Evolutionary conservation across 208 protist species (phyloP).

Genomic region (Leishmania martiniquensis): DNA sequence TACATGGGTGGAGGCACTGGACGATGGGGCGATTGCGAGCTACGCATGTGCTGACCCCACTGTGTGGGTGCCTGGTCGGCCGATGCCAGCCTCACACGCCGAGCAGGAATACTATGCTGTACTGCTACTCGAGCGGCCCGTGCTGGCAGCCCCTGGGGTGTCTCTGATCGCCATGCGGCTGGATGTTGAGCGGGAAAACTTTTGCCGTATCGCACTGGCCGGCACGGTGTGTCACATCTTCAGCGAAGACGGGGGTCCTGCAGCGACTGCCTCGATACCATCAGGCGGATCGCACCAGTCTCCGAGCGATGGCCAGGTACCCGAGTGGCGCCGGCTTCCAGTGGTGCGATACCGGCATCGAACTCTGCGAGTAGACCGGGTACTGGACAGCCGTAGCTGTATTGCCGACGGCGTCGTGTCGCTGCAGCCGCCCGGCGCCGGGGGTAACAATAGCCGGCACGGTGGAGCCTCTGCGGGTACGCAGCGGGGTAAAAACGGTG

Average conservation of each 20-base stretch:
- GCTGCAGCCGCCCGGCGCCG: background rate
- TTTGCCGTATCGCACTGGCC: constrained; percentile 77
- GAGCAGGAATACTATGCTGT: constrained; percentile 58
- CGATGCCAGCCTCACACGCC: constrained; percentile 22
- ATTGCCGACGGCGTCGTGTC: constrained; percentile 73
- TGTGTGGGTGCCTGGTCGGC: constrained; percentile 20
- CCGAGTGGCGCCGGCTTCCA: constrained; percentile 54
- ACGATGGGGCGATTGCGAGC: constrained; percentile 29
- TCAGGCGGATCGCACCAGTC: background rate
- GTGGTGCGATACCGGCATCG: constrained; percentile 57
- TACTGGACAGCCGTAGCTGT: constrained; percentile 67
- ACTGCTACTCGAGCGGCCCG: constrained; percentile 58
- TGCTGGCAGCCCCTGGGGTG: constrained; percentile 35
- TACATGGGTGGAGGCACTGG: constrained; percentile 51
- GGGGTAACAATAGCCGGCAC: background rate
- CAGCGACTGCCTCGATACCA: background rate
- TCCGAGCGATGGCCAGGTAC: background rate
- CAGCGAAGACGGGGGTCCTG: background rate
- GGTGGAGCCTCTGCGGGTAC: background rate
- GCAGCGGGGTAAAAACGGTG: background rate
- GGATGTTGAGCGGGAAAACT: constrained; percentile 67
- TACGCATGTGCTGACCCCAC: constrained; percentile 17
- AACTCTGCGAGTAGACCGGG: constrained; percentile 60
- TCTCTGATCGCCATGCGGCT: constrained; percentile 74
- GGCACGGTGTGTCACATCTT: constrained; percentile 50